Evolutionary conservation across 176 grass and related monocot species (phyloP).

Genomic region (Carex scoparia): DNA sequence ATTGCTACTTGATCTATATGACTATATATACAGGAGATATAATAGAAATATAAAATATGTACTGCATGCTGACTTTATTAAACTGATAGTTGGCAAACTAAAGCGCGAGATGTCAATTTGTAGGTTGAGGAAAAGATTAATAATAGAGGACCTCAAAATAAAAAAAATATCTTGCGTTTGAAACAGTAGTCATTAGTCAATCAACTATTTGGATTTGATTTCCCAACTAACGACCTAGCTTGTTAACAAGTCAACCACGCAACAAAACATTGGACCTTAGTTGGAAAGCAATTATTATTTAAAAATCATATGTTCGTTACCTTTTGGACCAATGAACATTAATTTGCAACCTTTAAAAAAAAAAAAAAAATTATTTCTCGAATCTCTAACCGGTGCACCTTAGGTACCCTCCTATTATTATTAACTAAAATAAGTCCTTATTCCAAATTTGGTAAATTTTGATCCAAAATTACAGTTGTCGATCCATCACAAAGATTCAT

Average conservation of each 20-base stretch:
- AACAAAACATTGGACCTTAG: slow-evolving; percentile 7
- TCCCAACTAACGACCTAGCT: slow-evolving; percentile 21
- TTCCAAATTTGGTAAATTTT: not conserved
- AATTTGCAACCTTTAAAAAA: not conserved
- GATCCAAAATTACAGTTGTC: not conserved
- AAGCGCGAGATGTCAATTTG: slow-evolving; percentile 15
- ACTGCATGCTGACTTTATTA: not conserved
- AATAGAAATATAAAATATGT: not conserved
- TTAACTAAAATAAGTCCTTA: not conserved
- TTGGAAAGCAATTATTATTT: slow-evolving; percentile 17
- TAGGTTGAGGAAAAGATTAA: slow-evolving; percentile 7
- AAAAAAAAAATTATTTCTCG: not conserved
- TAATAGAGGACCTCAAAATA: slow-evolving; percentile 1
- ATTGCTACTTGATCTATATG: not conserved
- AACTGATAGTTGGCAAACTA: slow-evolving; percentile 23
- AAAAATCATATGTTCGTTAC: not conserved
- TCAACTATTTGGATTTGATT: slow-evolving; percentile 39
- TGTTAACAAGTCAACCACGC: slow-evolving; percentile 21
- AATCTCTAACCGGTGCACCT: not conserved
- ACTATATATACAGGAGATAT: no score
- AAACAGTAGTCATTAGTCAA: slow-evolving; percentile 19
- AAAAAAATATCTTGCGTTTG: not conserved
- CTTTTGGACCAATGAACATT: not conserved
- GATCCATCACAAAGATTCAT: not conserved
- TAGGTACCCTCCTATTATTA: not conserved